phyloP scores from a whole-genome alignment of 805 yeast genomes.

The Saccharomycopsis amapae region DNA sequence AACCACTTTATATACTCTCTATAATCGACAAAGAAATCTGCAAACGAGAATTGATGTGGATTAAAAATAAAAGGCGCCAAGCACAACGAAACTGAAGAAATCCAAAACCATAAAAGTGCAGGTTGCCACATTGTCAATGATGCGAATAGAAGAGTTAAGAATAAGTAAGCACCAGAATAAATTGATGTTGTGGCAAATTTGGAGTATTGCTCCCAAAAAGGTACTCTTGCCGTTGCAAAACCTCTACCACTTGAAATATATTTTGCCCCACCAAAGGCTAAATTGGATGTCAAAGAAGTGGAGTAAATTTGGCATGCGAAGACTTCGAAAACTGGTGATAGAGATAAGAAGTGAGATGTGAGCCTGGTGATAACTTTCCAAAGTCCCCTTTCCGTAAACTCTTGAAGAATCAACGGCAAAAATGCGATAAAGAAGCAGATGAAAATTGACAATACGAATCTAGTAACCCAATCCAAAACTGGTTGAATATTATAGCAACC shows the following conservation, averaged over 20 bases:
- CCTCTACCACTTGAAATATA: constrained; percentile 85
- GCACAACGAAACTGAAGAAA: constrained; percentile 78
- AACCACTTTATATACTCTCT: constrained; percentile 88
- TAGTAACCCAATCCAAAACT: constrained; percentile 73
- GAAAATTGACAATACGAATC: constrained; percentile 74
- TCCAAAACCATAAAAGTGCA: constrained; percentile 95
- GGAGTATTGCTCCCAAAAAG: constrained; percentile 65
- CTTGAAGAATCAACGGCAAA: constrained; percentile 72
- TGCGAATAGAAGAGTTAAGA: constrained; percentile 66
- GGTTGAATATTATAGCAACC: constrained; percentile 74
- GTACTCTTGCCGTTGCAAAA: constrained; percentile 74
- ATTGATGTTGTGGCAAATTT: constrained; percentile 78
- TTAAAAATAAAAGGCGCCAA: constrained; percentile 92
- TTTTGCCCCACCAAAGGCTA: constrained; percentile 80
- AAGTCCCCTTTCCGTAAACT: constrained; percentile 73
- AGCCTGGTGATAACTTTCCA: constrained; percentile 70
- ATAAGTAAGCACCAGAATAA: constrained; percentile 75
- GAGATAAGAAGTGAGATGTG: constrained; percentile 56
- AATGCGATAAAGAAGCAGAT: constrained; percentile 77
- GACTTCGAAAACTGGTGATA: constrained; percentile 78
- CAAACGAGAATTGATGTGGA: constrained; percentile 97
- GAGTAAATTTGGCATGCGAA: constrained; percentile 77
- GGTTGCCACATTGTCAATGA: constrained; percentile 85
- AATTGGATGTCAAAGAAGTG: constrained; percentile 60
- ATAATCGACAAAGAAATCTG: constrained; percentile 93